phyloP scores from a whole-genome alignment of 2,329 filamentous ascomycete genomes.

The Sphaerostilbella broomeana region DNA sequence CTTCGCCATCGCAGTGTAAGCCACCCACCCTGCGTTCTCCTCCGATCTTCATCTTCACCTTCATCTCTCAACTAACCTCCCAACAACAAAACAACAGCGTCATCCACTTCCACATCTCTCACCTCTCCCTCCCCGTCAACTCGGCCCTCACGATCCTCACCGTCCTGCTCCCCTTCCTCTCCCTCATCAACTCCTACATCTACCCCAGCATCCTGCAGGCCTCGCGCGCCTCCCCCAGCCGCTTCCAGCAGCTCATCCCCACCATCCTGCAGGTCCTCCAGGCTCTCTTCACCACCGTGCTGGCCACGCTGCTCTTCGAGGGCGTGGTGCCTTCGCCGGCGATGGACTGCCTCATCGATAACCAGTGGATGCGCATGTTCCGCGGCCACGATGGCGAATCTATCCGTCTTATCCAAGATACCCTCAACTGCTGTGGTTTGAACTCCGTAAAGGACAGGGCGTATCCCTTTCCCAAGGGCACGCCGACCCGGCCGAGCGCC shows the following conservation, averaged over 20 bases:
- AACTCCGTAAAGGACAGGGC: constrained; percentile 50
- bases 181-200: constrained; percentile 31
- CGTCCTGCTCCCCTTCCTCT: constrained; percentile 35
- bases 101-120: constrained; percentile 32
- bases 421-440: constrained; percentile 61
- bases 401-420: constrained; percentile 58
- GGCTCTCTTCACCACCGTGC: constrained; percentile 34
- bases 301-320: constrained; percentile 38
- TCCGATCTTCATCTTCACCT: not conserved
- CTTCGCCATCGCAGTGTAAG: constrained; percentile 27
- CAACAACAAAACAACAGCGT: constrained; percentile 23
- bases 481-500: constrained; percentile 22
- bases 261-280: constrained; percentile 37
- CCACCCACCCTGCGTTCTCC: not conserved
- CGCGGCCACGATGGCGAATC: constrained; percentile 39
- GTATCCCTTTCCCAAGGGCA: constrained; percentile 49
- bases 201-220: constrained; percentile 27
- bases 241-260: constrained; percentile 22
- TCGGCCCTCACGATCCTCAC: constrained; percentile 30
- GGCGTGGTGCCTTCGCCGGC: constrained; percentile 26
- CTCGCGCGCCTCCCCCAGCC: constrained; percentile 17
- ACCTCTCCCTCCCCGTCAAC: constrained; percentile 36
- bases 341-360: constrained; percentile 48
- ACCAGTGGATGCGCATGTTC: constrained; percentile 51
- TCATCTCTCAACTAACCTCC: not conserved